Evolutionary conservation across 2,329 filamentous ascomycete species (phyloP), one percentile per base, ranked within the genome.

Genomic region (Scedosporium minutisporum): DNA sequence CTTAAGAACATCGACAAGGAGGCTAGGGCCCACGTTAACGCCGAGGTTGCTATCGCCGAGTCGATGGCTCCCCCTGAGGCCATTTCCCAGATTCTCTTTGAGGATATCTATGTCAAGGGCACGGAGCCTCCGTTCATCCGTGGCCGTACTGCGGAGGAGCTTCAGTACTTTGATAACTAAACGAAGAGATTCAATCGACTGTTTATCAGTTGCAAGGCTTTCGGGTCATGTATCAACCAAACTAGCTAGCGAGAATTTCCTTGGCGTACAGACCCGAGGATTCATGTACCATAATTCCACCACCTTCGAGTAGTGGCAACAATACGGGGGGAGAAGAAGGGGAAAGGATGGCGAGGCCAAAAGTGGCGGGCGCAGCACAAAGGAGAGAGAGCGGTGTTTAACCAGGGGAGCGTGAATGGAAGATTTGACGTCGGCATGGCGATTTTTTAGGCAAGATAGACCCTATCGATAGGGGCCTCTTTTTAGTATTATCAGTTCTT

Each of bases 1-100:
- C 88, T 99, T 76, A 99, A 99, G 89, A 76, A 77, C 68, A 87
- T 99, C 69, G 95, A 99, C 83, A 97, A 97, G 86, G 87, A 96
- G 72, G 93, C 95, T 18, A 88, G 93, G 73, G 82, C 78, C 74
- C 82, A 87, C 72, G 91, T 99, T 73, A 93, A 95, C 76, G 87
- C 86, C 68, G 93, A 99, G 83, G 93, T 97, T 63, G 90, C 89
- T 65, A 83, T 85, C 71, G 95, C 95, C 62, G 95, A 99, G 86
- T 83, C 86, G 71, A 97, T 97, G 91, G 76, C 85, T 48, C 76
- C 80, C 57, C 95, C 95, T 33, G 91, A 96, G 58, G 75, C 88
- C 63, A 96, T 85, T 65, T 80, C 87, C 62, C 84, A 91, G 77
- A 95, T 95, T 69, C 83, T 99, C 69, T 99, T 85, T 76, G 93